phyloP scores from a whole-genome alignment of 176 grass and related monocot genomes.

The Carex myosuroides region DNA sequence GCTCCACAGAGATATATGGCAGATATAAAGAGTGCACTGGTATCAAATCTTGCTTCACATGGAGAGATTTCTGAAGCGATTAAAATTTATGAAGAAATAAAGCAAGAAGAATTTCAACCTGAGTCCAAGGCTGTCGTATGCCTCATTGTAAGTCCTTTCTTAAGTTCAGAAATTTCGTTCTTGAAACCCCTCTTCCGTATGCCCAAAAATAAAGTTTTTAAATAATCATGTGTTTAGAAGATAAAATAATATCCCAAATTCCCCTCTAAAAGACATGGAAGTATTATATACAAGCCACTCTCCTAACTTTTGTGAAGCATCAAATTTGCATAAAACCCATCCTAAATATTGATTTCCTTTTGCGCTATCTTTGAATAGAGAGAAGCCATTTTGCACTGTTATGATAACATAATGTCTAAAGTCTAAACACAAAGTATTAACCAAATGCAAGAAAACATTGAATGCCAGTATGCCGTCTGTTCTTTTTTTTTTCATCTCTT shows the following conservation, averaged over 20 bases:
- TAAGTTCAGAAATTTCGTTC: neutral
- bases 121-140: conserved; percentile 56
- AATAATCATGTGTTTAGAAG: neutral
- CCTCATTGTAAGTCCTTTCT: conserved; percentile 63
- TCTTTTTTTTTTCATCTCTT: neutral
- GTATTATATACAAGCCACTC: neutral
- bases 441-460: neutral
- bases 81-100: conserved; percentile 61
- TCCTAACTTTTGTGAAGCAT: neutral
- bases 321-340: neutral
- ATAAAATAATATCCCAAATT: neutral
- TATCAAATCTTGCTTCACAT: conserved; percentile 60
- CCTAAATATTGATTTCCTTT: neutral
- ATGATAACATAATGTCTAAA: neutral
- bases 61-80: conserved; percentile 64
- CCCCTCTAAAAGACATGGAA: neutral
- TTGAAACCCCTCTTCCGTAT: conserved; percentile 5
- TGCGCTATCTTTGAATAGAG: neutral
- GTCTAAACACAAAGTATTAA: neutral
- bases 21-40: conserved; percentile 62
- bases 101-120: conserved; percentile 42
- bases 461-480: neutral
- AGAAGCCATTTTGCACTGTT: neutral
- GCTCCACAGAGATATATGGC: conserved; percentile 36
- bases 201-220: neutral